These are phyloP conservation scores for Mitragyna speciosa DNA, from an alignment of 257 asterid genomes.

Conservation along the genomic window DNA sequence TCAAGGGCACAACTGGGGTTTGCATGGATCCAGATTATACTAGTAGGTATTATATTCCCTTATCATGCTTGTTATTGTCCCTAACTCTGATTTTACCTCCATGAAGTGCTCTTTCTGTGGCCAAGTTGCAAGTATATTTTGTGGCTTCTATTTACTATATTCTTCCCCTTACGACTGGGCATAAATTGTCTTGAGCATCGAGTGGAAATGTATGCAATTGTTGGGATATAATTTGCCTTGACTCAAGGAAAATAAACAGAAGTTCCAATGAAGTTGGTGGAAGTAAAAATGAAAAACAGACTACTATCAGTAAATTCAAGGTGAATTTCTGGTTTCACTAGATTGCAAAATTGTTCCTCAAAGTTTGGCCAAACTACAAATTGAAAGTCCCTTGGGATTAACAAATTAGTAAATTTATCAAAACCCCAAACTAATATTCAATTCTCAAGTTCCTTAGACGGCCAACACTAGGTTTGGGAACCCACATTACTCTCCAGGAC, in stretches of 20 bases:
- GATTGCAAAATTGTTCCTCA: not conserved
- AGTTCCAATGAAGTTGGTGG: not conserved
- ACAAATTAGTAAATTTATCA: not conserved
- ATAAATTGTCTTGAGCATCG: not conserved
- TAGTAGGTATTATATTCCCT: not conserved
- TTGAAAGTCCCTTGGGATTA: not conserved
- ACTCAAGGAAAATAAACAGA: not conserved
- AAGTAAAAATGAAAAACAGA: not conserved
- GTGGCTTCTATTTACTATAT: not conserved
- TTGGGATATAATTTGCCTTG: not conserved
- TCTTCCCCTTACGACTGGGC: not conserved
- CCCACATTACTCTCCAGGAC: too few relatives aligned
- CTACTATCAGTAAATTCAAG: too few relatives aligned
- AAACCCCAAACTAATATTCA: not conserved
- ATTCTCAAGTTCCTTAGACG: too few relatives aligned
- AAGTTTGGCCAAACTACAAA: not conserved
- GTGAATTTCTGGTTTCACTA: not conserved
- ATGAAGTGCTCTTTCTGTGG: not conserved
- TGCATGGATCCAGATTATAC: slow-evolving; percentile 5
- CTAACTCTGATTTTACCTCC: not conserved
- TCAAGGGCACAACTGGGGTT: slow-evolving; percentile 24
- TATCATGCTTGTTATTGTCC: not conserved
- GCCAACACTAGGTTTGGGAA: too few relatives aligned
- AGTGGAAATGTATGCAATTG: not conserved
- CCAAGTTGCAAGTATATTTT: not conserved